phyloP scores from a whole-genome alignment of 176 grass and related monocot genomes.

The Cenchrus fungigraminus region DNA sequence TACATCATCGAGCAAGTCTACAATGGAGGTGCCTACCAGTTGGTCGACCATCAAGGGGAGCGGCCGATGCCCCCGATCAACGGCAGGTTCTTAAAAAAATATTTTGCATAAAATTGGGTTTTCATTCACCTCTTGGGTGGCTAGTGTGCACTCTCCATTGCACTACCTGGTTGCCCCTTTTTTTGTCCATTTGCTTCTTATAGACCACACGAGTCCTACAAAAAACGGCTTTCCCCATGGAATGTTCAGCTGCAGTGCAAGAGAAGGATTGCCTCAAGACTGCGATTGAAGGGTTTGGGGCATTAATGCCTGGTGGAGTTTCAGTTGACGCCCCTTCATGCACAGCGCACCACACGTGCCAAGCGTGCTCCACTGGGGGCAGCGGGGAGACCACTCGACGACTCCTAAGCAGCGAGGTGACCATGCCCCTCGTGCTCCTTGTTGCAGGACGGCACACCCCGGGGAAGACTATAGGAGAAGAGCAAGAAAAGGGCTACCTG shows the following conservation, averaged over 20 bases:
- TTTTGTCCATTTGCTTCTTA: too few relatives aligned
- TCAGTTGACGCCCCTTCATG: too few relatives aligned
- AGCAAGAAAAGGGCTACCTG: neutral
- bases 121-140: too few relatives aligned
- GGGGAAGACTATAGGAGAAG: slow-evolving; percentile 7
- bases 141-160: too few relatives aligned
- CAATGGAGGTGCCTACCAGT: too few relatives aligned
- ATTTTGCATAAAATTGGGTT: neutral
- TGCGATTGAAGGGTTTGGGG: neutral
- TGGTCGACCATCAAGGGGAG: too few relatives aligned
- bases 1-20: too few relatives aligned
- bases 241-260: neutral
- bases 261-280: neutral
- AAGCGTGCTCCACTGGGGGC: neutral
- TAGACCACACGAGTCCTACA: neutral
- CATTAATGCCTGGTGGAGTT: too few relatives aligned
- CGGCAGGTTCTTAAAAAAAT: neutral
- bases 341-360: too few relatives aligned
- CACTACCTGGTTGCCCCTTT: too few relatives aligned
- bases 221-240: neutral
- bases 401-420: neutral
- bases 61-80: neutral
- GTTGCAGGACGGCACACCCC: neutral
- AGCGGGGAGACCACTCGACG: neutral
- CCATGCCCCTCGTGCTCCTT: neutral